Base-by-base conservation (phyloP, 108 stramenopile genomes). In the Skeletonema tropicum region DNA sequence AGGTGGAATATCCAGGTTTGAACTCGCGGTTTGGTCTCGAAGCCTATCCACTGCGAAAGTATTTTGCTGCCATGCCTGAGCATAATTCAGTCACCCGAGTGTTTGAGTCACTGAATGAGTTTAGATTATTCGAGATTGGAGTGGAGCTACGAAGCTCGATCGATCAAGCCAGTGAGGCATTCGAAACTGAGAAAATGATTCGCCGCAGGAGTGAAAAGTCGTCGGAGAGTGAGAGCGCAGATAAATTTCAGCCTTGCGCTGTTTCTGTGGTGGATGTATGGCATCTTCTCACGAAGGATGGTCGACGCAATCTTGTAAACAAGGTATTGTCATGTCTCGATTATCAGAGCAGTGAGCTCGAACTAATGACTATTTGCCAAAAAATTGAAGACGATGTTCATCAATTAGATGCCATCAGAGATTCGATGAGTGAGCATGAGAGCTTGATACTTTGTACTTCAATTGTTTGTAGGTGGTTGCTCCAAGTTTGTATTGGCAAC, bases 1-100 rank as follows among this genome's bases (percentile, higher is more conserved):
- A 69, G 35, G 85, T 87, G 0, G 55, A 48, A 2, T 92, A 88
- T 71, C 94, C 91, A 49, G 91, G 89, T 41, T 66, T 88, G 42
- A 83, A 80, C 13, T 74, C 71, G 70, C 87, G 94, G 17, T 74
- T 94, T 49, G 89, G 90, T 23, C 57, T 92, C 15, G 35, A 75
- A 10, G 71, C 66, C 11, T 90, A 64, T 57, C 57, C 67, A 17
- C 86, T 81, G 31, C 49, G 66, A 31, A 57, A 70, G 21, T 81
- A 29, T 46, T 81, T 69, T 31, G 29, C 33, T 57, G 19, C 29
- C 3, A 14, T 58, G n/a, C 30, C 14, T 4, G 31, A 42, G 19
- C 38, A 55, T 8, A 55, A 8, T 55, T 21, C 6, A 23, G 6
- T 23, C 9, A 55, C 21, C 23, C 52, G 48, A 57, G 76, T 70